These are phyloP conservation scores for Colletotrichum paranaense DNA, from an alignment of 2,329 filamentous ascomycete genomes.

Conservation along the genomic window DNA sequence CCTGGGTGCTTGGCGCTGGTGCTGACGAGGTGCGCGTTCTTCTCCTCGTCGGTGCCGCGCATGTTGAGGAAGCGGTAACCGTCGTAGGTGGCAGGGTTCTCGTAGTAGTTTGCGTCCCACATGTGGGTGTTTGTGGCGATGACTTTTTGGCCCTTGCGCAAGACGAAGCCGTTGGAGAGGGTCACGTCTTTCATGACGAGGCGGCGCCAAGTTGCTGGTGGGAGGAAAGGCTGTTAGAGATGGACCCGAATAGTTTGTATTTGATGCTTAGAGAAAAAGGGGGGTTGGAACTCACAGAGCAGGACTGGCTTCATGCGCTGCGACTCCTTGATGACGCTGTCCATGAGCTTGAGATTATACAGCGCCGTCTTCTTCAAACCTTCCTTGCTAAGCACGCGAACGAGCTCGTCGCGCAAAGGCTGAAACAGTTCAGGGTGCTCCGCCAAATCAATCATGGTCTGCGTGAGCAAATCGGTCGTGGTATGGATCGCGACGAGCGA, in stretches of 20 bases:
- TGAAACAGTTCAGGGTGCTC: conserved; percentile 37
- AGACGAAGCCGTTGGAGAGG: conserved; percentile 36
- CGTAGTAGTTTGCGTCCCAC: conserved; percentile 36
- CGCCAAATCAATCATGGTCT: conserved; percentile 38
- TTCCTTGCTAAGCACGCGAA: conserved; percentile 34
- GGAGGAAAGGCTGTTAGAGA: no score
- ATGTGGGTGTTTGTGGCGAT: conserved; percentile 36
- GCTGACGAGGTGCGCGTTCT: conserved; percentile 46
- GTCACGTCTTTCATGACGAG: conserved; percentile 29
- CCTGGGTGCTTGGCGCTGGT: conserved; percentile 43
- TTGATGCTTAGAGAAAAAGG: no score
- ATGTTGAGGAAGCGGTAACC: conserved; percentile 37
- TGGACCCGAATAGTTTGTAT: fast-evolving
- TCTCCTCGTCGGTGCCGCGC: conserved; percentile 38
- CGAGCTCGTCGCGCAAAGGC: conserved; percentile 39
- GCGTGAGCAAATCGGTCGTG: conserved; percentile 37
- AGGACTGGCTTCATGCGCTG: conserved; percentile 40
- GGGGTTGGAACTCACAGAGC: conserved; percentile 26
- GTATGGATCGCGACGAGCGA: conserved; percentile 40
- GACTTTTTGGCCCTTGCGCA: conserved; percentile 38
- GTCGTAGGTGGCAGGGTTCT: conserved; percentile 37
- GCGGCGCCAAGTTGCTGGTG: conserved; percentile 27
- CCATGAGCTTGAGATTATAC: conserved; percentile 40
- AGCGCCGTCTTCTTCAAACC: conserved; percentile 39
- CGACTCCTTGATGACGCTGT: conserved; percentile 42